Conservation (phyloP, 305 asterid genomes). For the Salvia sclarea region DNA sequence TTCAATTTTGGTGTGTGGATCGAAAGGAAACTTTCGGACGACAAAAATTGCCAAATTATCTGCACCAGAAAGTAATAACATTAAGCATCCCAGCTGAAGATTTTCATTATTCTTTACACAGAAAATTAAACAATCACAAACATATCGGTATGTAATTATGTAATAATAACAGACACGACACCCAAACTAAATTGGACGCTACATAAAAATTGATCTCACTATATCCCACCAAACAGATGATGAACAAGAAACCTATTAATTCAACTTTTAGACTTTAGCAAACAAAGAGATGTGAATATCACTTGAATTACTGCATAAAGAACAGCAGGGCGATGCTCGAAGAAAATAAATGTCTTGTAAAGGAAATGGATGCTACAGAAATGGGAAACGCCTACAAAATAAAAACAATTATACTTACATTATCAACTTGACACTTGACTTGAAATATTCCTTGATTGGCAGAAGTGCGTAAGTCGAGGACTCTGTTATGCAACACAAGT, state of each 20-base stretch:
- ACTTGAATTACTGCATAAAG: neutral
- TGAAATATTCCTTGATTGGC: conserved; percentile 84
- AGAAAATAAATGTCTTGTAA: too few relatives aligned
- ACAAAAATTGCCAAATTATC: conserved; percentile 65
- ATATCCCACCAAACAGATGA: conserved; percentile 5
- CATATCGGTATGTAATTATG: neutral
- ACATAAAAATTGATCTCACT: neutral
- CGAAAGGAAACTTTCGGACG: conserved; percentile 55
- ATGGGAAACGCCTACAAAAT: neutral
- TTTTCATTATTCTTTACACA: neutral
- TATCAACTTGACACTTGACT: conserved; percentile 67
- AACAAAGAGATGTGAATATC: too few relatives aligned
- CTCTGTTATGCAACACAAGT: too few relatives aligned
- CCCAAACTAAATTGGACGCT: neutral
- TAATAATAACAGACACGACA: neutral
- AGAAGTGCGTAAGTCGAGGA: too few relatives aligned
- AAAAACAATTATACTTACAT: conserved; percentile 42
- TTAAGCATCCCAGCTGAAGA: neutral
- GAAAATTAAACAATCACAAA: neutral
- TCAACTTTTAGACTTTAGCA: too few relatives aligned
- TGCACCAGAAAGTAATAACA: conserved; percentile 36
- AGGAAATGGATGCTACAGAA: neutral
- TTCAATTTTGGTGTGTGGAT: conserved; percentile 82
- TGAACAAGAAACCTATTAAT: neutral
- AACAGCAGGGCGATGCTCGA: neutral